Evolutionary conservation across 2,329 filamentous ascomycete species (phyloP), one percentile per base, ranked within the genome.

Genomic region (Aspergillus calidoustus): DNA sequence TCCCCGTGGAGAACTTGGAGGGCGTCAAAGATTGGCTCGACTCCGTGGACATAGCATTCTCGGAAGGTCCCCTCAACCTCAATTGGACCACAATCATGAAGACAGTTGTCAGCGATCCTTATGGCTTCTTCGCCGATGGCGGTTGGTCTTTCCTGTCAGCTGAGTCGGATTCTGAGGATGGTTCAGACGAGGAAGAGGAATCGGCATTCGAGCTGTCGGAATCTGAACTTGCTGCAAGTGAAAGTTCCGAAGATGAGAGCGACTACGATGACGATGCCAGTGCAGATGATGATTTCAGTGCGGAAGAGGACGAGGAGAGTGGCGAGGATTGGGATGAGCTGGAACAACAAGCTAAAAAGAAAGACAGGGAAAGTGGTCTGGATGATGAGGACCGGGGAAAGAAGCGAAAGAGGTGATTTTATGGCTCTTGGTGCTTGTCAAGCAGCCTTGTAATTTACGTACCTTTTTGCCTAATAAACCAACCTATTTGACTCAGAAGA

Each of bases 1-100:
- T 99, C 66, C 96, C 95, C 0, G 92, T 99, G 25, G 95, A 99
- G 74, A 92, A 90, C 3, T 84, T 99, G 3, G 95, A 99, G 69
- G 89, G 92, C 57, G 94, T 99, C 68, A 98, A 98, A 79, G 96
- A 99, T 74, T 99, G 95, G 89, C 86, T 99, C 9, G 94, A 99
- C 78, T 93, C 90, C 1, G 93, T 95, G 52, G 94, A 99, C 73
- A 96, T 99, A 73, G 89, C 95, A 19, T 98, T 89, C 82, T 91
- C 88, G 13, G 96, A 99, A 78, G 95, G 95, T 60, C 95, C 94
- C 1, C 87, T 99, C 69, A 99, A 99, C 81, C 85, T 99, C 60
- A 98, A 98, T 84, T 99, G 95, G 95, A 91, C 91, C 11, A 97
- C 93, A 17, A 99, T 99, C 74, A 99, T 99, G 93, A 99, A 99